Evolutionary conservation across 2,329 filamentous ascomycete species (phyloP).

Genomic region (Trichoderma koningiopsis): DNA sequence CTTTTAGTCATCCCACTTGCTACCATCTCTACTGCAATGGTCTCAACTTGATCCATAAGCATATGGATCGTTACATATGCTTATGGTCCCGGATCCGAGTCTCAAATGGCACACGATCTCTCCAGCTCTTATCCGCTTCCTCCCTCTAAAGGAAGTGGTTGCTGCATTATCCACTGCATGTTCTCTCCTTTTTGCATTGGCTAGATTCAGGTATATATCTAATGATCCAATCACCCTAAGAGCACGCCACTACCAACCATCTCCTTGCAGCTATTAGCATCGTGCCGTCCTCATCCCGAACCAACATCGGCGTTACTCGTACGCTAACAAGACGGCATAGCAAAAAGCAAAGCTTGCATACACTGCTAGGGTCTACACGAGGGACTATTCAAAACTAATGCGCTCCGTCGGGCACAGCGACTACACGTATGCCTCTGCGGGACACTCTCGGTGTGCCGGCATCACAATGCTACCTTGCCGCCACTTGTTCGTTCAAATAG

Average conservation of each 20-base stretch:
- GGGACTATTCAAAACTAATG: neutral
- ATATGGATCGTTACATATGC: neutral
- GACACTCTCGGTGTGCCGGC: conserved; percentile 9
- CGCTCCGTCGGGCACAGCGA: neutral
- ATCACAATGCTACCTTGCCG: neutral
- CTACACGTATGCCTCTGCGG: conserved; percentile 1
- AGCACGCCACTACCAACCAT: neutral
- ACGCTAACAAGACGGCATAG: neutral
- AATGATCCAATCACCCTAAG: neutral
- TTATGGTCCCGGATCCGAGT: neutral
- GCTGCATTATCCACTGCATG: neutral
- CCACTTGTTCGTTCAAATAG: neutral
- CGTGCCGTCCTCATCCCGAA: neutral
- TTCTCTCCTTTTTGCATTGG: neutral
- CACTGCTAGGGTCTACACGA: neutral
- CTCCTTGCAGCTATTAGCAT: neutral
- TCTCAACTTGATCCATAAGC: neutral
- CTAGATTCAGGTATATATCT: neutral
- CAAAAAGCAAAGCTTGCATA: neutral
- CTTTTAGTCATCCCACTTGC: neutral
- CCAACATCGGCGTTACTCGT: neutral
- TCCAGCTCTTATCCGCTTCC: neutral
- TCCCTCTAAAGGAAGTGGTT: neutral
- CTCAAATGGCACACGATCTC: neutral
- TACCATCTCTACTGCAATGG: neutral